These are phyloP conservation scores for Kwoniella dendrophila DNA, from an alignment of 768 basidiomycete genomes.

Conservation along the genomic window DNA sequence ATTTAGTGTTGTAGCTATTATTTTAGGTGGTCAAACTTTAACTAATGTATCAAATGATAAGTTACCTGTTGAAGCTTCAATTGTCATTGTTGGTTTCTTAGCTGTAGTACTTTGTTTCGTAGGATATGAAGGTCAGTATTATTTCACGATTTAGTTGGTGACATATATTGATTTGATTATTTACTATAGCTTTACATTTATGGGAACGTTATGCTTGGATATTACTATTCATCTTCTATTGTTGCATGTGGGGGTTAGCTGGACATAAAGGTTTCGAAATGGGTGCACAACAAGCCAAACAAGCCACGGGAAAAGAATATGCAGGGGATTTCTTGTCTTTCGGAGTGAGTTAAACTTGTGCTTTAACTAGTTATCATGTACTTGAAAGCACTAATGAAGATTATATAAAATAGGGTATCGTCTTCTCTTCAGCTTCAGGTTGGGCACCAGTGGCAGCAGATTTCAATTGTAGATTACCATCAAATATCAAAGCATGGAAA, in stretches of 20 bases:
- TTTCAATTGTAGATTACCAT: slow-evolving; percentile 63
- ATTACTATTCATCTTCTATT: slow-evolving; percentile 59
- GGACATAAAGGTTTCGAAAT: slow-evolving; percentile 60
- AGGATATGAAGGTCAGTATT: slow-evolving; percentile 30
- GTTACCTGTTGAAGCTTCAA: slow-evolving; percentile 61
- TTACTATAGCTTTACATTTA: slow-evolving; percentile 53
- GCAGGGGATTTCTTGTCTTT: slow-evolving; percentile 63
- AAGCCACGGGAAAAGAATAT: slow-evolving; percentile 60
- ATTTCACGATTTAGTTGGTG: neutral
- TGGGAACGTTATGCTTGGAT: slow-evolving; percentile 65
- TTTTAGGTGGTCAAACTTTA: slow-evolving; percentile 62
- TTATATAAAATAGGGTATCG: slow-evolving; percentile 48
- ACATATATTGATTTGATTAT: slow-evolving; percentile 53
- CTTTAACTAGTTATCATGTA: neutral
- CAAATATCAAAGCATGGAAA: slow-evolving; percentile 57
- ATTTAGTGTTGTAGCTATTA: slow-evolving; percentile 61
- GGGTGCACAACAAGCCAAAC: slow-evolving; percentile 58
- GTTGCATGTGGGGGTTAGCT: slow-evolving; percentile 63
- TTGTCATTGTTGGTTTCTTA: slow-evolving; percentile 57
- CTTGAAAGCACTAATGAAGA: neutral
- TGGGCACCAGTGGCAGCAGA: slow-evolving; percentile 65
- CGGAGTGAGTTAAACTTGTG: slow-evolving; percentile 52
- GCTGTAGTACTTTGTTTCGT: slow-evolving; percentile 39
- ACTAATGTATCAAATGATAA: slow-evolving; percentile 60
- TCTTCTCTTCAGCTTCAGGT: slow-evolving; percentile 61